Evolutionary conservation across 2,329 filamentous ascomycete species (phyloP).

Genomic region (Gnomoniopsis smithogilvyi): DNA sequence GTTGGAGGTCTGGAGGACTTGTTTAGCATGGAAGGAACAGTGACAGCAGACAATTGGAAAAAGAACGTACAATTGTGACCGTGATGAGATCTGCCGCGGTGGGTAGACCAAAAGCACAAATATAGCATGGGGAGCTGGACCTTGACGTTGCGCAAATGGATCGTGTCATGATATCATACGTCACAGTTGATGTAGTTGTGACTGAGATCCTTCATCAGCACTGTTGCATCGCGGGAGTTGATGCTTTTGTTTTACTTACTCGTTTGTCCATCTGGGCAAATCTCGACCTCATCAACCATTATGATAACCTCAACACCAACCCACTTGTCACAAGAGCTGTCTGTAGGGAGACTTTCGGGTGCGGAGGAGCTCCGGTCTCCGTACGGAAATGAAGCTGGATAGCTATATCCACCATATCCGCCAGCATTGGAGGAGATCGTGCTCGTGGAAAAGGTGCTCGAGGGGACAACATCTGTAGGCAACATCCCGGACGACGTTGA

Average conservation of each 20-base stretch:
- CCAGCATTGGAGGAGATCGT: conserved; percentile 1
- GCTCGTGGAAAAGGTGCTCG: conserved; percentile 2
- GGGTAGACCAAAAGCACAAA: conserved; percentile 25
- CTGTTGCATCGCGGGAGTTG: neutral
- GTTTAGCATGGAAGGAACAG: neutral
- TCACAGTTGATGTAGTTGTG: conserved; percentile 17
- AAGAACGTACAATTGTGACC: conserved; percentile 23
- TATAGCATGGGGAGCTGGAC: conserved; percentile 26
- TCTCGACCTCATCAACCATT: conserved; percentile 17
- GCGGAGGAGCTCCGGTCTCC: conserved; percentile 2
- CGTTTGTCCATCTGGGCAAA: conserved; percentile 16
- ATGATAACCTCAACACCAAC: conserved; percentile 18
- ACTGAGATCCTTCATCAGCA: conserved; percentile 1
- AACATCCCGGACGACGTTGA: neutral
- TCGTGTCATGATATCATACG: conserved; percentile 22
- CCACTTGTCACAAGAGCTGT: conserved; percentile 9
- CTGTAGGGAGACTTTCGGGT: neutral
- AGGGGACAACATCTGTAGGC: neutral
- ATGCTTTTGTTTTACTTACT: conserved; percentile 2
- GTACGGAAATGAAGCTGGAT: conserved; percentile 6
- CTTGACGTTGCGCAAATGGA: conserved; percentile 27
- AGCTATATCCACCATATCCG: conserved; percentile 13
- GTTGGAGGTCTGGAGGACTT: conserved; percentile 21
- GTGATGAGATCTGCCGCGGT: conserved; percentile 22
- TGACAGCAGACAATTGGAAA: neutral